Evolutionary conservation across 208 protist genomes (phyloP).

Genomic region (Leishmania braziliensis): DNA sequence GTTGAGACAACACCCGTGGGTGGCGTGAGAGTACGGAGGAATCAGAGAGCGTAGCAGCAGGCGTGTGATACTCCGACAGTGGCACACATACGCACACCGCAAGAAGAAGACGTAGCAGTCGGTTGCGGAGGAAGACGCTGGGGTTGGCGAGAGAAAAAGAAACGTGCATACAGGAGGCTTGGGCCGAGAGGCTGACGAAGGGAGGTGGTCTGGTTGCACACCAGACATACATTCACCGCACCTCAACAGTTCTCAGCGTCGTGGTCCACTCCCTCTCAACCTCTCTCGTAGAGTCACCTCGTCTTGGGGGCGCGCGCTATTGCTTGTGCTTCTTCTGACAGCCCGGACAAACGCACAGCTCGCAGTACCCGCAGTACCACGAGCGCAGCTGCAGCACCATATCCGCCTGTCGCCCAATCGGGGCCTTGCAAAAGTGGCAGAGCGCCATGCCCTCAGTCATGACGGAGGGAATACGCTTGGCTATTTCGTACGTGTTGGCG

Average conservation of each 20-base stretch:
- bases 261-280: background rate
- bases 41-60: background rate
- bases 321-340: constrained; percentile 26
- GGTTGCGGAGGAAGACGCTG: background rate
- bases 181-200: background rate
- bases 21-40: background rate
- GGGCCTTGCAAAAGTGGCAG: constrained; percentile 33
- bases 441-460: constrained; percentile 33
- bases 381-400: constrained; percentile 22
- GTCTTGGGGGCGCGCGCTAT: background rate
- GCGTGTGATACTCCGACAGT: background rate
- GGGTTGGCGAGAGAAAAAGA: no score
- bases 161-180: no score
- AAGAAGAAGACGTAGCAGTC: background rate
- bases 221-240: background rate
- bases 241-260: background rate
- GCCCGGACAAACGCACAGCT: constrained; percentile 49
- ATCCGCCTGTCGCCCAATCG: constrained; percentile 16
- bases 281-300: background rate
- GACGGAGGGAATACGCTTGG: constrained; percentile 46
- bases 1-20: background rate
- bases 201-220: background rate
- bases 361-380: constrained; percentile 69
- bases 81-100: background rate
- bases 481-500: constrained; percentile 63